These are phyloP conservation scores for Silene conica DNA, from an alignment of 148 eudicot species.

Conservation along the genomic window DNA sequence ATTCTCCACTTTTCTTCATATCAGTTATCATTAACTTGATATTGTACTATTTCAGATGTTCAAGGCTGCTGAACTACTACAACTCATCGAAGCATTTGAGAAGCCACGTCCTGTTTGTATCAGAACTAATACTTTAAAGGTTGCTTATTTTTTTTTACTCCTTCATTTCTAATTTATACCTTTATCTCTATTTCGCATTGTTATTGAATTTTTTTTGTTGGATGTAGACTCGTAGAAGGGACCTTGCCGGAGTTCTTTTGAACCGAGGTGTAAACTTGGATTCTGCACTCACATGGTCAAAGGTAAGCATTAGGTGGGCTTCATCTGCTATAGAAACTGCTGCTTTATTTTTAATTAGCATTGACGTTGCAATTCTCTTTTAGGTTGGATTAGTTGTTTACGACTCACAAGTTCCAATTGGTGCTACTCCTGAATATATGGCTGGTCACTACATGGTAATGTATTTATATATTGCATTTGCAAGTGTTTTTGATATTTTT, in stretches of 20 bases:
- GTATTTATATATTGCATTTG: neutral
- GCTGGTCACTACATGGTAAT: conserved; percentile 95
- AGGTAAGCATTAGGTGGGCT: conserved; percentile 36
- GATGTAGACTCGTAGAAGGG: conserved; percentile 77
- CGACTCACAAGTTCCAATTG: conserved; percentile 95
- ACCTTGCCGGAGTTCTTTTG: conserved; percentile 85
- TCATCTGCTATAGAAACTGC: neutral
- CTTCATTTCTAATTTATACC: neutral
- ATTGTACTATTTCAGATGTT: conserved; percentile 55
- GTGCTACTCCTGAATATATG: conserved; percentile 97
- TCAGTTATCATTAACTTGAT: neutral
- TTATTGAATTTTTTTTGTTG: neutral
- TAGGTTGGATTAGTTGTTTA: conserved; percentile 90
- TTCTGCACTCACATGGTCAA: conserved; percentile 92
- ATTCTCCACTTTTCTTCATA: neutral
- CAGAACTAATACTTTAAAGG: conserved; percentile 88
- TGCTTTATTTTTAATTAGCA: neutral
- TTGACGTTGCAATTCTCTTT: conserved; percentile 3
- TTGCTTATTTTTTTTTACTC: conserved; percentile 14
- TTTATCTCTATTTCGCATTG: neutral
- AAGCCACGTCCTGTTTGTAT: conserved; percentile 82
- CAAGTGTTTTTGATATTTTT: neutral
- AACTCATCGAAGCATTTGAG: conserved; percentile 94
- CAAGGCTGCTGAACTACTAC: conserved; percentile 72
- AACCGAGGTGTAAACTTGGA: conserved; percentile 95